Base-by-base conservation (phyloP, 2,329 filamentous ascomycete species). In the Botrytis sinoallii region DNA sequence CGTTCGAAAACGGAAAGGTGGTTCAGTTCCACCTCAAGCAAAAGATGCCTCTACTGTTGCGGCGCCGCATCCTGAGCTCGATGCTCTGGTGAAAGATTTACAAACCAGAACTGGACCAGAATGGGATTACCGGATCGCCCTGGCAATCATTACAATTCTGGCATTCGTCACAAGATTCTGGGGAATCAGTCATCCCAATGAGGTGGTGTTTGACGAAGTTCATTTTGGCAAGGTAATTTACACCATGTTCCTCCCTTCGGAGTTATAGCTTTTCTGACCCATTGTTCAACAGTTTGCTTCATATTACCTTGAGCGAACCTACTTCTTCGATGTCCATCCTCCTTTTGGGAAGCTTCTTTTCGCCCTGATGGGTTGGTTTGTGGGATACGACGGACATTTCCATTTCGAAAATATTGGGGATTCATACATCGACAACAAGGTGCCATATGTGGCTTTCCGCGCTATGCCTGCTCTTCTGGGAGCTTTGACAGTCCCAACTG, bases 291-390 rank as follows among this genome's bases (percentile, higher is more conserved):
- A 92, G 90, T 92, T 92, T 81, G 90, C 90, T 73, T 92, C 90
- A 16, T 92, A 90, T 82, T 99, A 99, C 83, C 91, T 99, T 79
- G 92, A 98, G 85, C 92, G 94, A 80, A 98, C 94, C 76, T 99
- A 98, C 86, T 99, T 99, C 88, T 99, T 99, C 90, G 96, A 99
- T 85, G 96, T 99, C 72, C 96, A 99, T 83, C 96, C 96, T 78
- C 96, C 96, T 25, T 97, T 99, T 80, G 96, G 93, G 84, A 99
- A 99, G 87, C 94, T 99, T 75, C 91, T 99, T 69, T 98, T 98
- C 82, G 96, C 95, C 78, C 90, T 98, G 77, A 94, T 97, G 85
- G 96, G 96, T 82, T 99, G 96, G 96, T 88, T 98, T 72, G 93
- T 98, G 71, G 96, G 96, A 81, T 99, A 97, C 83, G 93, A 98